Evolutionary conservation across 768 basidiomycete genomes (phyloP).

Genomic region (Leccinum ochraceum): DNA sequence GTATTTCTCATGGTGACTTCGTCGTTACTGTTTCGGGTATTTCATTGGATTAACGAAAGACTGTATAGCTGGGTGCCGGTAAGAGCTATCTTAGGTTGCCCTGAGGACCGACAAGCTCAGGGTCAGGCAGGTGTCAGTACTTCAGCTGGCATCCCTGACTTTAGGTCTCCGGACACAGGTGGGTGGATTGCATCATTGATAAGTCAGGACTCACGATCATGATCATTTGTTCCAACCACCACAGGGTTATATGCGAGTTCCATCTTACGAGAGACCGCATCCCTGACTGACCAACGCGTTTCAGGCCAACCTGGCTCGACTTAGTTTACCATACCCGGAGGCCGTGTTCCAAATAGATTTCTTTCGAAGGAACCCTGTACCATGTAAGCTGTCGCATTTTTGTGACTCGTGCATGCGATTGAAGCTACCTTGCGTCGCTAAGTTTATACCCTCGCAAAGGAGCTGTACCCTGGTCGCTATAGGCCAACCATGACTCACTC

Average conservation of each 20-base stretch:
- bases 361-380: slow-evolving; percentile 77
- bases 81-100: slow-evolving; percentile 17
- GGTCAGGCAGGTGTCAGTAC: slow-evolving; percentile 63
- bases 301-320: slow-evolving; percentile 73
- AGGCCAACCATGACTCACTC: slow-evolving; percentile 89
- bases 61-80: slow-evolving; percentile 66
- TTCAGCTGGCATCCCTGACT: slow-evolving; percentile 86
- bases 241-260: slow-evolving; percentile 33
- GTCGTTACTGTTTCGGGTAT: background rate
- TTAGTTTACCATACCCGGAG: slow-evolving; percentile 89
- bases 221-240: background rate
- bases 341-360: slow-evolving; percentile 93
- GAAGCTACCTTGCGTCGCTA: background rate
- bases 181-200: slow-evolving; percentile 18
- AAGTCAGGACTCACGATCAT: background rate
- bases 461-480: slow-evolving; percentile 89
- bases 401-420: background rate
- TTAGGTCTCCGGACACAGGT: slow-evolving; percentile 85
- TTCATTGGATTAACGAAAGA: slow-evolving; percentile 7
- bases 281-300: slow-evolving; percentile 2
- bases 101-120: slow-evolving; percentile 1
- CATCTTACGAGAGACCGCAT: background rate
- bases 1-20: slow-evolving; percentile 69
- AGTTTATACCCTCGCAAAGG: slow-evolving; percentile 92
- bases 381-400: slow-evolving; percentile 51